Evolutionary conservation across 202 grass and related monocot genomes (phyloP), one percentile per base, ranked within the genome.

Genomic region (Miscanthus sacchariflorus): DNA sequence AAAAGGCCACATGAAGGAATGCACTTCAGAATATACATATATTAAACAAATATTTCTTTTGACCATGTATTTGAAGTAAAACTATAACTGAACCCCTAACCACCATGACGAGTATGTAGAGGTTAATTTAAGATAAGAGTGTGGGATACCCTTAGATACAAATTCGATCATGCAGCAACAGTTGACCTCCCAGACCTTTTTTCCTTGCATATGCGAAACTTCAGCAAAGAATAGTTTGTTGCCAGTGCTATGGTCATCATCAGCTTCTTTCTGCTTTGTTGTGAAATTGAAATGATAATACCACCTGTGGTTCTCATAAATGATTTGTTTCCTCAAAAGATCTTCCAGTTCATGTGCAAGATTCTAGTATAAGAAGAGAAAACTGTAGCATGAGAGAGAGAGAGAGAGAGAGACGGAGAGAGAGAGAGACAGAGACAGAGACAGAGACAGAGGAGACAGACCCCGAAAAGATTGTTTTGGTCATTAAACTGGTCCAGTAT

Each of bases 251-350:
- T 12, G 2, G 2, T 19, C 28, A 19, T 19, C 70, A 75, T 64
- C 17, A 23, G 39, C 56, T 36, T 46, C 45, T 61, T 75, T 66
- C 7, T 18, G 8, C 24, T 66, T 66, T 15, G 11, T 5, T 12
- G 40, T 84, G 11, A 84, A 84, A 66, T 75, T 84, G 14, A 48
- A 65, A 84, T 84, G 54, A 46, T 48, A 35, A n/a, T 65, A 58
- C 28, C 49, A 66, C 5, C 39, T 48, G 5, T 12, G 10, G 1
- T 36, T 42, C 71, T 84, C 56, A 33, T 8, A 63, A 74, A 75
- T 5, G 9, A 9, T 36, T 45, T 44, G 21, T 10, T 46, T 3
- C 38, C 5, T 12, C n/a, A 84, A 12, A 46, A 65, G 28, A 35
- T 28, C 23, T 12, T 44, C 72, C 3, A 84, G 82, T 74, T 75